Conservation (phyloP, 371 early-diverging fungal species). For the Actinomucor elegans region DNA sequence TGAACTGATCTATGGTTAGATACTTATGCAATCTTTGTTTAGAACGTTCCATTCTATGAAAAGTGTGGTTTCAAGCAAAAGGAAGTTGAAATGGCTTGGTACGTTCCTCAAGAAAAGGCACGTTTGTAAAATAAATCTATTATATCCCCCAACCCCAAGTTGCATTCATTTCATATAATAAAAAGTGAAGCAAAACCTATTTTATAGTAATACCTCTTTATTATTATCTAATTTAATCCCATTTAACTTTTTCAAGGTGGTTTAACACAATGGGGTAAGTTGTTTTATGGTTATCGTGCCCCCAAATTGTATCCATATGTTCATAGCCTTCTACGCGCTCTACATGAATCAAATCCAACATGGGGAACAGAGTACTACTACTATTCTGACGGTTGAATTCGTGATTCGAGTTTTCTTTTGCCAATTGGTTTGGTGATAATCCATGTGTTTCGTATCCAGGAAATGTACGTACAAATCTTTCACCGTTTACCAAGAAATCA, state of each 20-base stretch:
- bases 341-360: constrained; percentile 45
- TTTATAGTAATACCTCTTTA: background rate
- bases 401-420: constrained; percentile 7
- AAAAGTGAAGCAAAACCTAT: background rate
- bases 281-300: constrained; percentile 32
- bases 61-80: constrained; percentile 50
- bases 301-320: constrained; percentile 65
- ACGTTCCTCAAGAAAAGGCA: constrained; percentile 40
- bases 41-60: constrained; percentile 55
- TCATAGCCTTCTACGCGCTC: constrained; percentile 54
- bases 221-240: constrained; percentile 10
- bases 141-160: background rate
- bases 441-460: constrained; percentile 28
- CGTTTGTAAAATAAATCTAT: constrained; percentile 27
- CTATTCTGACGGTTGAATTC: background rate
- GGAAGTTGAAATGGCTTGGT: constrained; percentile 56
- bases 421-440: constrained; percentile 7
- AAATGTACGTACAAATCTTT: constrained; percentile 39
- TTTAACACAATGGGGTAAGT: constrained; percentile 37
- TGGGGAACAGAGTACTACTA: constrained; percentile 16
- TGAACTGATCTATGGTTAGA: no score
- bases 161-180: background rate
- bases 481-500: constrained; percentile 56
- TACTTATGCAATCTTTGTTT: no score
- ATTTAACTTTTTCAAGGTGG: constrained; percentile 15